Evolutionary conservation across 805 yeast genomes (phyloP), one percentile per base, ranked within the genome.

Genomic region (Barnettozyma siamensis): DNA sequence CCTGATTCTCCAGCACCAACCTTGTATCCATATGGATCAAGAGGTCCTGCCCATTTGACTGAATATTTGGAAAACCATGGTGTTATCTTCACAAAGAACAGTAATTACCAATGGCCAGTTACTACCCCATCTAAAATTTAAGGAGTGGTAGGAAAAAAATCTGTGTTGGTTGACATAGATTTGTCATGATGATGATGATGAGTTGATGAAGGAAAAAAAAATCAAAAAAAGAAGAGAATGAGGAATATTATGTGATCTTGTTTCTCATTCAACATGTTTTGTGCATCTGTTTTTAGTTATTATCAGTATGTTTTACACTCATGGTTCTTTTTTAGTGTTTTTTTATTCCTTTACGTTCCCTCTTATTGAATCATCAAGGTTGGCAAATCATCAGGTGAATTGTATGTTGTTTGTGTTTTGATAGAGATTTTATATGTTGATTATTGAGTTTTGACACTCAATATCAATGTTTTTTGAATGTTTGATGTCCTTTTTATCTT

Each of bases 51-150:
- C 41, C 69, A 67, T 19, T 72, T 88, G 58, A 70, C 69, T 44
- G 66, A 69, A 33, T 91, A 78, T 60, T 65, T 91, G 65, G 62
- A 63, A 36, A 66, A 71, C 26, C 85, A 88, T 58, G 91, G 93
- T 40, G 89, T 86, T 60, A 72, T 67, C n/a, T 77, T 82, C 50
- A 73, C 76, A 51, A 72, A 73, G 43, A 73, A 72, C 40, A 79
- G 76, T 35, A 66, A 75, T 45, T 91, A 91, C 67, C 85, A 83
- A 62, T 91, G 98, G 98, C 98, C 98, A 30, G 77, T 84, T 49
- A 80, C 88, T 18, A 76, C 76, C 37, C 74, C 74, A 26, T 35
- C 47, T 29, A 33, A 39, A 28, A 31, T 45, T 24, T 37, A 35
- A 21, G 32, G 33, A 16, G n/a, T 12, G 10, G 5, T 37, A 11